Conservation (phyloP, 345 rosid species). For the Combretum micranthum region DNA sequence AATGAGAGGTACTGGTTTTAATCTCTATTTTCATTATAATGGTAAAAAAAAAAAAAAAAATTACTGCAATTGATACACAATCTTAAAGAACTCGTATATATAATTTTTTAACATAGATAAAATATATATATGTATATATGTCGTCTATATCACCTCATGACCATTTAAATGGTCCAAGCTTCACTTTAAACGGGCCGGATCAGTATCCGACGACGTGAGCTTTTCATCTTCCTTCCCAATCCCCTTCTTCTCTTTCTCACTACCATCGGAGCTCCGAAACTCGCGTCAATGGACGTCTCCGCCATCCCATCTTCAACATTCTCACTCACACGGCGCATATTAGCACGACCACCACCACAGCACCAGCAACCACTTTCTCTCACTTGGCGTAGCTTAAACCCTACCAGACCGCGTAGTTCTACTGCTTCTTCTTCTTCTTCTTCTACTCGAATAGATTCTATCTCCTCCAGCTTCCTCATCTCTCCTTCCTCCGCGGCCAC, state of each 20-base stretch:
- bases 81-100: too few species aligned
- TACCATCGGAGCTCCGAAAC: not conserved
- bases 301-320: conserved; percentile 31
- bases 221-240: not conserved
- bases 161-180: too few species aligned
- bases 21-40: too few species aligned
- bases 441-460: conserved; percentile 34
- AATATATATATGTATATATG: too few species aligned
- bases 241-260: not conserved
- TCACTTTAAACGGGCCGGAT: not conserved
- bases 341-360: conserved; percentile 24
- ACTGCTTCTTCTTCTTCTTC: too few species aligned
- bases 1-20: too few species aligned
- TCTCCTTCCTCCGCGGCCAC: conserved; percentile 29
- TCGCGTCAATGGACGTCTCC: conserved; percentile 41
- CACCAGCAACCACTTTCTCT: conserved; percentile 9
- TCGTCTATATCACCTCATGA: too few species aligned
- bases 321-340: conserved; percentile 32
- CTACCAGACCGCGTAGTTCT: conserved; percentile 8
- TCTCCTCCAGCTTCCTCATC: conserved; percentile 31
- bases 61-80: too few species aligned
- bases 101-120: too few species aligned
- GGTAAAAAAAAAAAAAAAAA: too few species aligned
- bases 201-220: conserved; percentile 3
- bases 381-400: not conserved